phyloP scores from a whole-genome alignment of 176 grass and related monocot species.

The Cocos nucifera region DNA sequence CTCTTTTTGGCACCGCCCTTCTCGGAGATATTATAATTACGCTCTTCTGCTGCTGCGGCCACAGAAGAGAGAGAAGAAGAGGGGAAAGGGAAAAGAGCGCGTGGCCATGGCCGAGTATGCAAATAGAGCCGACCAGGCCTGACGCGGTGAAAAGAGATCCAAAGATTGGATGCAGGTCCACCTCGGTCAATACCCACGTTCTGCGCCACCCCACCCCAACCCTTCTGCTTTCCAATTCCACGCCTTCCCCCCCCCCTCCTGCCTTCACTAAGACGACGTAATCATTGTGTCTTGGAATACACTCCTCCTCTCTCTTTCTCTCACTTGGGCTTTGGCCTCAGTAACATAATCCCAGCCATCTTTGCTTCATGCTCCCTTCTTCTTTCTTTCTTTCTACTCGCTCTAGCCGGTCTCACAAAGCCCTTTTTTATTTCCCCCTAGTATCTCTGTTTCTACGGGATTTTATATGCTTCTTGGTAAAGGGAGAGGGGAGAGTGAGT shows the following conservation, averaged over 20 bases:
- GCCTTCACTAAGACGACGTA: conserved; percentile 59
- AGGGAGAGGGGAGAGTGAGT: neutral
- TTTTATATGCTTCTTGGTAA: too few relatives aligned
- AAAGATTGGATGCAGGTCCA: conserved; percentile 5
- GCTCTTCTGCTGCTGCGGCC: conserved; percentile 39
- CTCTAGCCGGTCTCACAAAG: neutral
- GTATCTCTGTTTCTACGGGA: neutral
- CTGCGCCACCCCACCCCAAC: conserved; percentile 31
- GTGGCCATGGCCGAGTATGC: conserved; percentile 27
- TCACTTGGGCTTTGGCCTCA: neutral
- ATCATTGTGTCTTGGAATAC: conserved; percentile 98
- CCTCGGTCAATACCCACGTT: conserved; percentile 75
- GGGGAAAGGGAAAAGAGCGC: conserved; percentile 9
- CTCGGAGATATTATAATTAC: conserved; percentile 49
- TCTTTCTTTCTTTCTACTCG: neutral
- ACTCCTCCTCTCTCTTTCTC: conserved; percentile 29
- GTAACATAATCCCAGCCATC: conserved; percentile 1
- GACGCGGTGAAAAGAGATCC: conserved; percentile 6
- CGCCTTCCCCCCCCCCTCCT: conserved; percentile 48
- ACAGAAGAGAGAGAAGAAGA: conserved; percentile 25
- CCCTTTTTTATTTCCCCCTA: neutral
- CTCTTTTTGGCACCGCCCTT: conserved; percentile 41
- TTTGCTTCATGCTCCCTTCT: neutral
- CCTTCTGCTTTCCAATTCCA: conserved; percentile 60
- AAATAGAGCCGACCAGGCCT: conserved; percentile 45